These are phyloP conservation scores for Thielaviopsis punctulata DNA, from an alignment of 2,329 filamentous ascomycete species.

Conservation along the genomic window DNA sequence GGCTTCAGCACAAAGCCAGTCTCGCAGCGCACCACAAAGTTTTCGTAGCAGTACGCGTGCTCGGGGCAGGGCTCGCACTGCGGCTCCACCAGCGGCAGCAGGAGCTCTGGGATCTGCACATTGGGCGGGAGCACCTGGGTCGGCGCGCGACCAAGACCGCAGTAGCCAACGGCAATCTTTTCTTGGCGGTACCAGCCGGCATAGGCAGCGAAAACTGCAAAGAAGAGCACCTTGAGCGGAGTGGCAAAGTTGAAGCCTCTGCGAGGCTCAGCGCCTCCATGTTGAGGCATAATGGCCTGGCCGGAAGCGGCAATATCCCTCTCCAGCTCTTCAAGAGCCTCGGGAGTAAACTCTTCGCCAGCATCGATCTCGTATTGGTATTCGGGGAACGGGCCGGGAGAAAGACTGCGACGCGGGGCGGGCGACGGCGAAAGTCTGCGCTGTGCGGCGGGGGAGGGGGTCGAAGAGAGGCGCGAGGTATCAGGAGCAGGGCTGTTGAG, in stretches of 20 bases:
- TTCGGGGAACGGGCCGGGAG: constrained; percentile 10
- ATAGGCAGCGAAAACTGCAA: constrained; percentile 55
- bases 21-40: constrained; percentile 66
- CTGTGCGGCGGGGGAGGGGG: constrained; percentile 5
- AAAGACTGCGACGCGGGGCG: constrained; percentile 9
- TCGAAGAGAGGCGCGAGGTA: not conserved
- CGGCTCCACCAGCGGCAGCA: constrained; percentile 52
- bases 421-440: constrained; percentile 10
- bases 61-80: constrained; percentile 78
- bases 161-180: constrained; percentile 92
- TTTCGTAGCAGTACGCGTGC: constrained; percentile 74
- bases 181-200: constrained; percentile 80
- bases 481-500: constrained; percentile 5
- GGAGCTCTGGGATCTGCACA: constrained; percentile 50
- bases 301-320: constrained; percentile 45
- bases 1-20: constrained; percentile 69
- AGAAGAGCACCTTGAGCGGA: constrained; percentile 53
- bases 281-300: constrained; percentile 26
- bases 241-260: constrained; percentile 36
- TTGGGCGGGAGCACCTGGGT: constrained; percentile 31
- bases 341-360: constrained; percentile 86
- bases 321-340: constrained; percentile 70
- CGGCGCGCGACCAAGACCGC: constrained; percentile 57
- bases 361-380: constrained; percentile 32
- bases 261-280: constrained; percentile 23